A percentile compares a stretch with the other conserved stretches of the same genome.
Conservation (phyloP, 2,329 filamentous ascomycete species). For the Microcera coccophila region DNA sequence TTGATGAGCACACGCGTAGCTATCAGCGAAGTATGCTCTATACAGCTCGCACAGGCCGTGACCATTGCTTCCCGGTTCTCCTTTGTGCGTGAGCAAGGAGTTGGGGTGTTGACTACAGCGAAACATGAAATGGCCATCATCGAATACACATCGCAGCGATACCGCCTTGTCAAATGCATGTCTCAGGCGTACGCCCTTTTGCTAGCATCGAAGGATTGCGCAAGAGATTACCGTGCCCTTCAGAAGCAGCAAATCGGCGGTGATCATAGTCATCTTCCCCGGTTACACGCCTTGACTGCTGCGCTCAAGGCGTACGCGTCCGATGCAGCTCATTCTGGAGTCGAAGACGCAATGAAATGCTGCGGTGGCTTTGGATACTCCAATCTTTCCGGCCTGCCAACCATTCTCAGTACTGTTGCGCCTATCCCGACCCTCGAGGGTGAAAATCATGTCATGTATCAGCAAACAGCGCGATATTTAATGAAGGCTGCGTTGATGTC, state of each 20-base stretch:
- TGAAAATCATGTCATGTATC: conserved; percentile 79
- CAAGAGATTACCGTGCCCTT: too few relatives aligned
- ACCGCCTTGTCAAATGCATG: conserved; percentile 66
- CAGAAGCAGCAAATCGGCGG: too few relatives aligned
- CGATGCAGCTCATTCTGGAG: conserved; percentile 67
- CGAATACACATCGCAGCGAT: conserved; percentile 79
- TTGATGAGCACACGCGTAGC: too few relatives aligned
- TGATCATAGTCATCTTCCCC: conserved; percentile 64
- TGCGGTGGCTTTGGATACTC: conserved; percentile 76
- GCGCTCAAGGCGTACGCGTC: conserved; percentile 71
- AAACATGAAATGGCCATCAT: conserved; percentile 76
- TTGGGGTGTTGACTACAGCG: too few relatives aligned
- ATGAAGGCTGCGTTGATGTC: too few relatives aligned
- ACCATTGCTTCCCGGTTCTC: too few relatives aligned
- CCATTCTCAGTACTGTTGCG: conserved; percentile 72
- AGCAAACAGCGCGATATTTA: conserved; percentile 73
- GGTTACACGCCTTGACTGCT: conserved; percentile 73
- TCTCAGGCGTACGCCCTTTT: too few relatives aligned
- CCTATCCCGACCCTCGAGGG: conserved; percentile 70
- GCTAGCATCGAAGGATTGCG: too few relatives aligned
- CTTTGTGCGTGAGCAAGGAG: too few relatives aligned
- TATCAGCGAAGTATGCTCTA: too few relatives aligned
- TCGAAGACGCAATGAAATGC: conserved; percentile 70
- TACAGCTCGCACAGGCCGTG: too few relatives aligned
- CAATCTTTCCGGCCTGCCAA: conserved; percentile 70